Evolutionary conservation across 176 grass and related monocot species (phyloP), one percentile per base, ranked within the genome.

Genomic region (Tillandsia fasciculata): DNA sequence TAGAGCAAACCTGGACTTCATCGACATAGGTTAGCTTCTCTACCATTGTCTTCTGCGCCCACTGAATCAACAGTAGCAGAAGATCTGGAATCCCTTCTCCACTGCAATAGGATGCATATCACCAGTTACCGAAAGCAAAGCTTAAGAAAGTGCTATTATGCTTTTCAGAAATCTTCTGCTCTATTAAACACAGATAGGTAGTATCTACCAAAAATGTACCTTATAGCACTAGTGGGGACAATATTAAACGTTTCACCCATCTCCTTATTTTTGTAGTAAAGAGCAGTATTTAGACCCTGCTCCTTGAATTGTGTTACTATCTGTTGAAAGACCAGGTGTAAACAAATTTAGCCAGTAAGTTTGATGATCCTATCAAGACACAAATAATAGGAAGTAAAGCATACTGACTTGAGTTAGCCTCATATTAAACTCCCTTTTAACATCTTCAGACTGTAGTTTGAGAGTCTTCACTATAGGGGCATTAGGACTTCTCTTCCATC

Each of bases 61-160:
- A 88, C 84, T 96, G 92, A 51, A 96, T 88, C 76, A 91, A 72
- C 49, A 96, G 74, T 14, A 96, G 78, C 68, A 96, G 88, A 64
- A 96, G 78, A 91, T 96, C 88, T 33, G 92, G 88, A 82, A 96
- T 96, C 63, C 92, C 92, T 87, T 96, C 92, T 24, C 92, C 92
- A 83, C 92, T 96, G 20, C 22, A 18, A 70, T 59, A 72, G 51
- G 18, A 48, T 67, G 75, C 10, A 58, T 2, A 53, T 50, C 64
- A 76, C 48, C 59, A 67, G 58, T 71, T 50, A 79, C 52, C 0
- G 2, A 69, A 78, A 83, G 65, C 3, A 3, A 3, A 54, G 26
- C 13, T 15, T 14, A 6, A 52, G 27, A 24, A n/a, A 49, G 11
- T 13, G 33, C 33, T 42, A 42, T 42, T 42, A 42, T 42, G 7